Conservation (phyloP, 306 rosid genomes). For the Urtica urens region DNA sequence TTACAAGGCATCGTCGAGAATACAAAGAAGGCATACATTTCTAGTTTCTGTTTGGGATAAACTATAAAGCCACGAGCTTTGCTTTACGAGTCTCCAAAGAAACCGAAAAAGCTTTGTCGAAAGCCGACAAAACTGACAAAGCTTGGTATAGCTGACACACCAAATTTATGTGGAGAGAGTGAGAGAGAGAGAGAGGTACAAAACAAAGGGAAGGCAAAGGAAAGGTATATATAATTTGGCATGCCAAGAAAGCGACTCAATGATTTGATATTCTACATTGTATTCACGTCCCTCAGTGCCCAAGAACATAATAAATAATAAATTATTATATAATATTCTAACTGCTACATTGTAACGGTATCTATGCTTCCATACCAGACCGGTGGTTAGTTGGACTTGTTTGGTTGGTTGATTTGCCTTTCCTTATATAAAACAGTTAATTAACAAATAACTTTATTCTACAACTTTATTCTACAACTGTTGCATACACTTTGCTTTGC, state of each 20-base stretch:
- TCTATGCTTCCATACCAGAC: no score
- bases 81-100: not conserved
- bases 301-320: no score
- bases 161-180: not conserved
- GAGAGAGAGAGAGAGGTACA: not conserved
- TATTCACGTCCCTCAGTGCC: not conserved
- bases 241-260: conserved; percentile 13
- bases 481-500: not conserved
- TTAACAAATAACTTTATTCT: not conserved
- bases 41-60: not conserved
- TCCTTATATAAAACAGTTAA: not conserved
- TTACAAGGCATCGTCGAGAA: not conserved
- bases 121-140: conserved; percentile 7
- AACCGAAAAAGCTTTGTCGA: not conserved
- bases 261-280: conserved; percentile 24
- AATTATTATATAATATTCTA: not conserved
- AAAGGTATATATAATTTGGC: conserved; percentile 7
- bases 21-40: not conserved
- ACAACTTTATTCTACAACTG: not conserved
- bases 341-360: conserved; percentile 5
- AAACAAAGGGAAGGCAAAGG: conserved; percentile 9
- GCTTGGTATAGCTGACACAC: not conserved
- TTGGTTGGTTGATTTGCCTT: conserved; percentile 6
- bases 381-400: not conserved
- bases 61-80: not conserved